Evolutionary conservation across 257 asterid genomes (phyloP), one percentile per base, ranked within the genome.

Genomic region (Nicotiana obtusifolia): DNA sequence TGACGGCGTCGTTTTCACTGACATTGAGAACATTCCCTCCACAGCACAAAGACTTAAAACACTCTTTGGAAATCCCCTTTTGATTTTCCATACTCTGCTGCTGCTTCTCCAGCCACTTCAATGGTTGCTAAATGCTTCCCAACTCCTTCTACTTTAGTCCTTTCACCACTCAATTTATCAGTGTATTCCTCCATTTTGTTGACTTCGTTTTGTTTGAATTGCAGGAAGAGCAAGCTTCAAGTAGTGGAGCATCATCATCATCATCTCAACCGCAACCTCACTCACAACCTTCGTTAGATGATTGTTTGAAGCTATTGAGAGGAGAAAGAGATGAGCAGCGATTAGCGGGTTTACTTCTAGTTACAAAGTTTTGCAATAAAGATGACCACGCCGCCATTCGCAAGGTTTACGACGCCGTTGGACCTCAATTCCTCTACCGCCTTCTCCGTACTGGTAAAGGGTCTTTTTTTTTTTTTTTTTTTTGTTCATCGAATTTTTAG

Each of bases 291-390:
- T 81, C 92, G 8, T 57, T 88, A 80, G 95, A 90, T 62, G 95
- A 91, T 83, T 86, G 95, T 85, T 84, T 87, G 84, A 91, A 84
- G 84, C 89, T 95, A 0, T 81, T 95, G 26, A 88, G 87, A 81
- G 97, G 96, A 52, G 90, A 86, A 82, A 91, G 91, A 19, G 98
- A 95, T 80, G 93, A 97, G 76, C 95, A 95, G 85, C 91, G 97
- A 11, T 86, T 95, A 30, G 94, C 97, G 17, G 99, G 98, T 69
- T 93, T 95, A 44, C 93, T 93, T 69, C 22, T 95, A 11, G 94
- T 91, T 68, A 87, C 99, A 81, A 91, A 92, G 85, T 85, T 91
- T 64, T 92, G 91, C 87, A 89, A 90, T 87, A 88, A 86, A 88
- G 86, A 91, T 81, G 95, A 93, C 86, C 89, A 87, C 10, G 77